Evolutionary conservation across 257 asterid species (phyloP).

Genomic region (Gardenia jasminoides): DNA sequence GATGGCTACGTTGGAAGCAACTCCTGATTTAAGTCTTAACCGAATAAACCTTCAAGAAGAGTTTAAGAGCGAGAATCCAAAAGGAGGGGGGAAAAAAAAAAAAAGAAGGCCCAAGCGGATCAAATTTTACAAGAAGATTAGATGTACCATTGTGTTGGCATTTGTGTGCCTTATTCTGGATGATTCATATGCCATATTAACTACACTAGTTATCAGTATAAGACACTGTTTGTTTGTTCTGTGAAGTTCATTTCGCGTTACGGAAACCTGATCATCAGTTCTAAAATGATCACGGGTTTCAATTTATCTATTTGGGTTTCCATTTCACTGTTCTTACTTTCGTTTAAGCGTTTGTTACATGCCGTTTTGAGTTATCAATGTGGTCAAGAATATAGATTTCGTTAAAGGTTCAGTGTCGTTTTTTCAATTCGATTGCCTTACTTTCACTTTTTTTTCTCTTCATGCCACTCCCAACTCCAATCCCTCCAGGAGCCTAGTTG

Average conservation of each 20-base stretch:
- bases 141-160: not conserved
- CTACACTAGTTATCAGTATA: not conserved
- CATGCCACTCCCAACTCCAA: too few species aligned
- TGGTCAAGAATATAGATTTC: not conserved
- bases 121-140: not conserved
- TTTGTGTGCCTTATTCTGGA: not conserved
- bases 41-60: not conserved
- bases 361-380: not conserved
- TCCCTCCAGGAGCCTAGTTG: too few species aligned
- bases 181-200: not conserved
- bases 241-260: not conserved
- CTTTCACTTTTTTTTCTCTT: too few species aligned
- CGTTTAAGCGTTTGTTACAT: not conserved
- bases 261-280: not conserved
- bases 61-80: not conserved
- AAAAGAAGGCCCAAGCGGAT: not conserved
- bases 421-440: too few species aligned
- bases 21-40: not conserved
- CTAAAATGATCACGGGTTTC: not conserved
- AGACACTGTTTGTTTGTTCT: not conserved
- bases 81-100: too few species aligned
- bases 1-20: not conserved
- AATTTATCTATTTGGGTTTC: not conserved
- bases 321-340: not conserved
- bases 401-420: constrained; percentile 9